Percentiles rank a stretch among this genome's conserved stretches.
Conservation (phyloP, 768 basidiomycete species). For the Tephrocybe sp. region DNA sequence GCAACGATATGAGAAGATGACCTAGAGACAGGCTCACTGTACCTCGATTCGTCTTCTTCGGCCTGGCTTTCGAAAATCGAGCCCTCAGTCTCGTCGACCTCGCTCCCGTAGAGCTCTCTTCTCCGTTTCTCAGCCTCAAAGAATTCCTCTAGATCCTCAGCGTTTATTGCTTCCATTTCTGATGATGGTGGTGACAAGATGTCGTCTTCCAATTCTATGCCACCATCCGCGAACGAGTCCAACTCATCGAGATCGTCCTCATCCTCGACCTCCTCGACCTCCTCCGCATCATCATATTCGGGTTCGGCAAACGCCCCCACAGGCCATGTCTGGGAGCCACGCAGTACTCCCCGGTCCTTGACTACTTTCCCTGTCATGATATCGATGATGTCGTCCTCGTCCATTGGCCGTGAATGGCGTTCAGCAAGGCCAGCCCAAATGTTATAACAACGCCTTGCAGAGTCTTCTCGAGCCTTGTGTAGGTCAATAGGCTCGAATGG, state of each 20-base stretch:
- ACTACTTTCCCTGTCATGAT: constrained; percentile 59
- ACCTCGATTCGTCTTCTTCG: constrained; percentile 16
- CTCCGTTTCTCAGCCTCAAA: constrained; percentile 60
- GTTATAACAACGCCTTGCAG: constrained; percentile 54
- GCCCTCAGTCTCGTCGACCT: constrained; percentile 39
- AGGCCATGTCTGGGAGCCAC: constrained; percentile 38
- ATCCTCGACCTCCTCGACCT: constrained; percentile 42
- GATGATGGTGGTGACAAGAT: constrained; percentile 39
- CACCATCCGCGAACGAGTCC: constrained; percentile 44
- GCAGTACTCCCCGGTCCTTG: constrained; percentile 70
- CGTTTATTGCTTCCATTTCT: constrained; percentile 47
- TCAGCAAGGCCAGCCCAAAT: constrained; percentile 71
- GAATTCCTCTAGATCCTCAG: constrained; percentile 65
- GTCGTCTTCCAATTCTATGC: constrained; percentile 26
- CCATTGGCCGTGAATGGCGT: constrained; percentile 62
- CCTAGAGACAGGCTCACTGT: neutral
- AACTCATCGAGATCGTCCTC: constrained; percentile 64
- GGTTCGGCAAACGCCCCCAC: constrained; percentile 53
- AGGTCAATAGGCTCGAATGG: constrained; percentile 35
- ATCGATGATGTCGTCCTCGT: constrained; percentile 82
- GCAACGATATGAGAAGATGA: constrained; percentile 1
- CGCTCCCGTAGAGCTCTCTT: constrained; percentile 47
- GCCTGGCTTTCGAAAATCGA: constrained; percentile 16
- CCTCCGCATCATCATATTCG: constrained; percentile 29
- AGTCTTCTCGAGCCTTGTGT: constrained; percentile 56